Percentiles rank a stretch among this genome's conserved stretches.
These are phyloP conservation scores for Tanacetum coccineum DNA, from an alignment of 129 eudicot genomes.

Conservation along the genomic window DNA sequence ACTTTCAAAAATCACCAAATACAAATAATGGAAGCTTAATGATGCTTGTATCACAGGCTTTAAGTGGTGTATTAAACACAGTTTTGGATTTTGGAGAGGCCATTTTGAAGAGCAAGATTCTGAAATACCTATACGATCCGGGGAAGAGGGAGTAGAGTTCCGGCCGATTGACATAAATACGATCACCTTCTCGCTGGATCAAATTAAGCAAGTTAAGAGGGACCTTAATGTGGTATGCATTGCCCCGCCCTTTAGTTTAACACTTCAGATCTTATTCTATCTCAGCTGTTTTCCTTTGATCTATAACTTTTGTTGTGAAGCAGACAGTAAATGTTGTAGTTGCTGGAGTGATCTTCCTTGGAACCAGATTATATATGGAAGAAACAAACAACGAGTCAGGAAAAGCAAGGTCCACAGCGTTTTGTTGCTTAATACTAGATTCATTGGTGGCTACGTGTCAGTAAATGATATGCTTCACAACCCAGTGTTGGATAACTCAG, in stretches of 20 bases:
- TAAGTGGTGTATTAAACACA: not conserved
- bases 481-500: no score
- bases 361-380: slow-evolving; percentile 74
- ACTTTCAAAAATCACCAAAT: not conserved
- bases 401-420: slow-evolving; percentile 48
- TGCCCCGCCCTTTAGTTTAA: no score
- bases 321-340: slow-evolving; percentile 83
- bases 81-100: no score
- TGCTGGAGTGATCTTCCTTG: slow-evolving; percentile 51
- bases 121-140: no score
- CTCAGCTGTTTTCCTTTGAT: slow-evolving; percentile 27
- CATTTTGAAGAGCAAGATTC: no score
- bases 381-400: slow-evolving; percentile 23
- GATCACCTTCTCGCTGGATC: not conserved
- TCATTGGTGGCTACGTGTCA: no score
- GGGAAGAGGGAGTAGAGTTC: no score
- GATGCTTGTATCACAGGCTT: slow-evolving; percentile 16
- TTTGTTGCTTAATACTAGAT: no score
- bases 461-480: no score
- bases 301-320: no score
- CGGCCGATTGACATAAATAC: no score
- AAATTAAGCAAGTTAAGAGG: not conserved
- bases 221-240: not conserved
- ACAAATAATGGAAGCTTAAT: not conserved
- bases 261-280: not conserved